Evolutionary conservation across 2,329 filamentous ascomycete species (phyloP), one percentile per base, ranked within the genome.

Genomic region (Diaporthe nobilis): DNA sequence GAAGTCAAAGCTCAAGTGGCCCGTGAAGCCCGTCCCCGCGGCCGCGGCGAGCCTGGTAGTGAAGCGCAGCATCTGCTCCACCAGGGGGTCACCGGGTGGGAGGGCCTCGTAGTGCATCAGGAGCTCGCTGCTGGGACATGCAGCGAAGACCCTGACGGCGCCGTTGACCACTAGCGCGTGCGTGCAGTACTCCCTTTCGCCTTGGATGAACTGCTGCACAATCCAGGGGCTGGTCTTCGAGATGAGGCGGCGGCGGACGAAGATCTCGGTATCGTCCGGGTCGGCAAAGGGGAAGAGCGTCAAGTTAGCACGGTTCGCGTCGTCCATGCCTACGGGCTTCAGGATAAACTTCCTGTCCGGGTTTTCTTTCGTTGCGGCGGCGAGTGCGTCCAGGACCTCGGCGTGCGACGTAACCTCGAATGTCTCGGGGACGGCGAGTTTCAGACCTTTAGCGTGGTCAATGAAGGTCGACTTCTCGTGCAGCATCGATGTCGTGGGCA

Each of bases 1-100:
- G 77, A 96, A 93, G 81, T 94, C 92, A 72, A 96, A 92, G 25
- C 90, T 92, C 44, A 95, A 82, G 81, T 96, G 94, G 0, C 94
- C 94, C 0, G 93, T 95, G 80, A 94, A 85, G 0, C 67, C 70
- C 0, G 80, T 7, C 0, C 65, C 78, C 85, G 4, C 81, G 85
- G 60, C 86, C 4, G 81, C 81, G 0, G 90, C 90, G 73, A 93
- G 91, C 15, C 82, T 84, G 73, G 88, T 81, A 1, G 93, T 95
- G 79, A 95, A 94, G 2, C 84, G 84, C 0, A 93, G 86, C 89
- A 95, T 93, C 1, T 89, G 88, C 31, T 83, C 83, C 53, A 86
- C 89, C 0, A 95, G 83, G 0, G 86, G 83, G 0, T 90, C 90
- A 10, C 89, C 84, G 0, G 86, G 77, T 0, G 90, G 88, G 0